These are phyloP conservation scores for Puccinia sorghi DNA, from an alignment of 1,284 basidiomycete genomes.

Conservation along the genomic window DNA sequence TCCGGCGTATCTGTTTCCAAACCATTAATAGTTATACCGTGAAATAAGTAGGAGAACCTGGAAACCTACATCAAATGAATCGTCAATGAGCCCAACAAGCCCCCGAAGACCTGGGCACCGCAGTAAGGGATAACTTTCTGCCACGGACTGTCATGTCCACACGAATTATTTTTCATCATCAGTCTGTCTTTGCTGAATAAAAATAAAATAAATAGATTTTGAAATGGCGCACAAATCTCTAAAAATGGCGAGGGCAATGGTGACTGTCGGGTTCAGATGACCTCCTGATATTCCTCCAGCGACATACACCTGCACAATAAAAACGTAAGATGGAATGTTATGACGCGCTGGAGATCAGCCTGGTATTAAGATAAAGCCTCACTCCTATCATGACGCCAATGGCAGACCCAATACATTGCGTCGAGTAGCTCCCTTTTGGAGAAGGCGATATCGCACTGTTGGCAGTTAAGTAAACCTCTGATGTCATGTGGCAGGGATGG, in stretches of 20 bases:
- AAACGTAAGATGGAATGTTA: not conserved
- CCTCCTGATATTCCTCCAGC: constrained; percentile 35
- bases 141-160: constrained; percentile 25
- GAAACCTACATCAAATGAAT: constrained; percentile 26
- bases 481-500: too few species aligned
- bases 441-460: constrained; percentile 19
- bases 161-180: too few species aligned
- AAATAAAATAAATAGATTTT: not conserved
- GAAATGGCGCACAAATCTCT: constrained; percentile 16
- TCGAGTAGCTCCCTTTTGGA: constrained; percentile 31
- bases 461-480: constrained; percentile 39
- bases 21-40: not conserved
- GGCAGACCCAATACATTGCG: constrained; percentile 26
- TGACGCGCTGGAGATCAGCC: not conserved
- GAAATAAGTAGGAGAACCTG: not conserved
- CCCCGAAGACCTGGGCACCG: constrained; percentile 29
- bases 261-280: constrained; percentile 35
- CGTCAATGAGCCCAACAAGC: constrained; percentile 16
- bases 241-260: constrained; percentile 29
- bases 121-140: constrained; percentile 38
- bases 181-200: not conserved
- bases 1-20: constrained; percentile 53
- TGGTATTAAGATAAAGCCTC: not conserved
- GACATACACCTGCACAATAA: constrained; percentile 13
- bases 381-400: constrained; percentile 40